phyloP scores from a whole-genome alignment of 2,329 filamentous ascomycete species.

The Arthroderma sp. region DNA sequence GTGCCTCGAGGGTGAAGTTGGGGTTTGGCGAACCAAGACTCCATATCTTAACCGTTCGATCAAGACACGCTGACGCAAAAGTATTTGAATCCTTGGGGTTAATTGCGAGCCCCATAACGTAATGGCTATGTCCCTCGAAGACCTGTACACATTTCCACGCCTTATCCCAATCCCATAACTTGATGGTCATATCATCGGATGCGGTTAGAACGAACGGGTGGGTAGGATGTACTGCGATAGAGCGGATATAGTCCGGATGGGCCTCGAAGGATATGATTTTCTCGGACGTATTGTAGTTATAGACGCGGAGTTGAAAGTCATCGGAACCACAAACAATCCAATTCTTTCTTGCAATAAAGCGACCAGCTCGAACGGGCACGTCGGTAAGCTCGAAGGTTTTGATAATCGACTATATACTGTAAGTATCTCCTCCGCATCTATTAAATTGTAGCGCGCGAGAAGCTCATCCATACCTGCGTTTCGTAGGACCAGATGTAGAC shows the following conservation, averaged over 20 bases:
- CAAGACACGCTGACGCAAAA: conserved; percentile 85
- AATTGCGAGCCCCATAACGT: conserved; percentile 92
- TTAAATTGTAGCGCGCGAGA: background rate
- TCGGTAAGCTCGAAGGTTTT: conserved; percentile 99
- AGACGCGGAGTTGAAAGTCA: conserved; percentile 78
- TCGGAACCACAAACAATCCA: conserved; percentile 96
- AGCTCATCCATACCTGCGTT: conserved; percentile 50
- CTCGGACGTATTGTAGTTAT: conserved; percentile 99
- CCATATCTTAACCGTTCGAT: conserved; percentile 97
- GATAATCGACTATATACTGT: conserved; percentile 56
- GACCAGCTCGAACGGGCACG: conserved; percentile 89
- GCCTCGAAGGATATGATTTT: conserved; percentile 96
- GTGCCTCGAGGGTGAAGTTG: conserved; percentile 93
- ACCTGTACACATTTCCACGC: conserved; percentile 95
- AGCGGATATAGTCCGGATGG: conserved; percentile 95
- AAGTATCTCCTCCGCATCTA: conserved; percentile 6
- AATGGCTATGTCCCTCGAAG: conserved; percentile 92
- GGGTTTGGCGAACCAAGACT: conserved; percentile 83
- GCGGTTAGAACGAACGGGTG: conserved; percentile 93
- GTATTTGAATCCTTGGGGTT: conserved; percentile 96
- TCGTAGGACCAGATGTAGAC: conserved; percentile 99
- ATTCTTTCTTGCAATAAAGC: conserved; percentile 95
- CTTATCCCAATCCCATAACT: conserved; percentile 98
- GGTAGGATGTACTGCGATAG: conserved; percentile 87
- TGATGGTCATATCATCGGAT: conserved; percentile 97